A percentile compares a stretch with the other conserved stretches of the same genome.
Conservation (phyloP, 306 rosid species). For the Vigna nakashimae region DNA sequence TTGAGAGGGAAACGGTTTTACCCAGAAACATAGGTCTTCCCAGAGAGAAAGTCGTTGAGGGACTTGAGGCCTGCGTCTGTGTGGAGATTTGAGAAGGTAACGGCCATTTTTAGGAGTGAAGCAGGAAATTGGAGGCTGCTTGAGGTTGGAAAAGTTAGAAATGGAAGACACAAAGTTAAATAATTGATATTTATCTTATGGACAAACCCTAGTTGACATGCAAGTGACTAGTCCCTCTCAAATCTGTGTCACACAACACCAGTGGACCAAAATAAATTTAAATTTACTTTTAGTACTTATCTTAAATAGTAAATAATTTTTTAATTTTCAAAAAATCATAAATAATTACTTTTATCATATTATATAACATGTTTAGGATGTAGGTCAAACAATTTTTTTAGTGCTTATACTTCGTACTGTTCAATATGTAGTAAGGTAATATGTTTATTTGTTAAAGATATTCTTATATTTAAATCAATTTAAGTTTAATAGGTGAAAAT, state of each 20-base stretch:
- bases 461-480: too few species aligned
- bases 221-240: constrained; percentile 17
- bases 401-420: too few species aligned
- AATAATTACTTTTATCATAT: too few species aligned
- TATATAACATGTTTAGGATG: too few species aligned
- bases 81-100: constrained; percentile 72
- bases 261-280: too few species aligned
- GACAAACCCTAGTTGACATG: constrained; percentile 40
- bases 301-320: too few species aligned
- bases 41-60: constrained; percentile 58
- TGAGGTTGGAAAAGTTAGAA: not conserved
- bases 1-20: not conserved
- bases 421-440: too few species aligned
- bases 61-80: constrained; percentile 70
- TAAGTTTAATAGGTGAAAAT: too few species aligned
- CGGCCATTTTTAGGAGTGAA: constrained; percentile 50
- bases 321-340: too few species aligned
- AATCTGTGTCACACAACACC: not conserved
- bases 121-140: not conserved
- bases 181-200: constrained; percentile 28
- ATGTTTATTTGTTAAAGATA: too few species aligned
- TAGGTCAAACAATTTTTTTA: too few species aligned
- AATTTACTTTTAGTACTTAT: too few species aligned
- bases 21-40: constrained; percentile 68
- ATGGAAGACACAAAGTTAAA: rapidly evolving